Evolutionary conservation across 768 basidiomycete genomes (phyloP).

Genomic region (Mycena chlorophos): DNA sequence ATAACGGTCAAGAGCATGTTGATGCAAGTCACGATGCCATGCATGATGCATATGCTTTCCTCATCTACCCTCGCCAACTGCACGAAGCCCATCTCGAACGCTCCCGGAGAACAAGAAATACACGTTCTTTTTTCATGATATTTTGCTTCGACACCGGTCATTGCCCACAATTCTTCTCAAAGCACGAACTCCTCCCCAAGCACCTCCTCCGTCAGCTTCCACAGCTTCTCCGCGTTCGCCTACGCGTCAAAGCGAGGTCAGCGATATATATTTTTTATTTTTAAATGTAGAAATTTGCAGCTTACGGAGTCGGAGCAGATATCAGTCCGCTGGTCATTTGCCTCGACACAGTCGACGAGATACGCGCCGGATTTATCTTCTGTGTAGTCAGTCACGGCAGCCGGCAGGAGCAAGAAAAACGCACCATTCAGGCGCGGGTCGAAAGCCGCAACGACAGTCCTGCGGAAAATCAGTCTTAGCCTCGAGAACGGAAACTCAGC

Average conservation of each 20-base stretch:
- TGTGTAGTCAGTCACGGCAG: background rate
- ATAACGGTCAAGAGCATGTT: too few relatives aligned
- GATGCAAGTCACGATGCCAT: too few relatives aligned
- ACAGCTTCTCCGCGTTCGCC: constrained; percentile 4
- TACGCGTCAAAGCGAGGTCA: too few relatives aligned
- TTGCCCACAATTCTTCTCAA: background rate
- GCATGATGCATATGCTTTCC: too few relatives aligned
- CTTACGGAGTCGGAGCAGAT: constrained; percentile 1
- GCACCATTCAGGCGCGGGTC: constrained; percentile 11
- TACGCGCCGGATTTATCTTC: constrained; percentile 5
- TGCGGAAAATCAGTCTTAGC: background rate
- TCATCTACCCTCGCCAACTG: too few relatives aligned
- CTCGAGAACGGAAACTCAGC: background rate
- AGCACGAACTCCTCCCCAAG: constrained; percentile 1
- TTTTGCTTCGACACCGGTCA: too few relatives aligned
- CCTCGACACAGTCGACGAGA: background rate
- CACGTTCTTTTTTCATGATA: too few relatives aligned
- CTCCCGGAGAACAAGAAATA: too few relatives aligned
- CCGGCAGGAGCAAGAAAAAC: background rate
- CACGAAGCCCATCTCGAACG: too few relatives aligned
- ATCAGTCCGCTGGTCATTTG: background rate
- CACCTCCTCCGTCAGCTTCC: constrained; percentile 1
- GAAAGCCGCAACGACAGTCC: constrained; percentile 16
- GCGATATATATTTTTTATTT: too few relatives aligned
- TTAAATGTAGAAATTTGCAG: background rate